These are phyloP conservation scores for Vigna trinervia DNA, from an alignment of 306 rosid species.

Conservation along the genomic window DNA sequence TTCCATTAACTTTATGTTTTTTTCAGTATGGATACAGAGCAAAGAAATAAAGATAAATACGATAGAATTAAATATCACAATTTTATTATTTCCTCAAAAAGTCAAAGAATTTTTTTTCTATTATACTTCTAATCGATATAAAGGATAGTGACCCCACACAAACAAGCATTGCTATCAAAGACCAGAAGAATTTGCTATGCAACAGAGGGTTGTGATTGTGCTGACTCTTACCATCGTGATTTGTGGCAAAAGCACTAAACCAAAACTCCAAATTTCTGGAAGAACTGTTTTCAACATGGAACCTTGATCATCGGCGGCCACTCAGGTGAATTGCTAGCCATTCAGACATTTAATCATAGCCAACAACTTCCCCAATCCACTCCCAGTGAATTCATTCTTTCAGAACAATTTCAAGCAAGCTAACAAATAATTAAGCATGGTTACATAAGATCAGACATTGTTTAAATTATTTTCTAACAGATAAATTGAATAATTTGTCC, in stretches of 20 bases:
- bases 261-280: background rate
- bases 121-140: background rate
- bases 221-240: constrained; percentile 4
- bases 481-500: too few relatives aligned
- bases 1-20: background rate
- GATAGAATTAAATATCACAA: background rate
- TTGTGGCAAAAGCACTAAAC: background rate
- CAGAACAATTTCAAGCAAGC: background rate
- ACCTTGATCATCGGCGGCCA: background rate
- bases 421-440: background rate
- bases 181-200: background rate
- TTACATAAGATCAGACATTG: background rate
- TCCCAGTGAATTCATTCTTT: background rate
- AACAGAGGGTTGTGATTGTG: background rate
- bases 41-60: background rate
- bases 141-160: background rate
- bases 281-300: constrained; percentile 10
- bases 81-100: background rate
- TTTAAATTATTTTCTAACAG: background rate
- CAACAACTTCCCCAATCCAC: background rate
- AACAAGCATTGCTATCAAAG: background rate
- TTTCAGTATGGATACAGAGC: background rate
- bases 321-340: constrained; percentile 8
- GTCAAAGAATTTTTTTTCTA: background rate
- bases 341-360: background rate